These are phyloP conservation scores for Termitomyces bulborhizus DNA, from an alignment of 768 basidiomycete genomes.

Conservation along the genomic window DNA sequence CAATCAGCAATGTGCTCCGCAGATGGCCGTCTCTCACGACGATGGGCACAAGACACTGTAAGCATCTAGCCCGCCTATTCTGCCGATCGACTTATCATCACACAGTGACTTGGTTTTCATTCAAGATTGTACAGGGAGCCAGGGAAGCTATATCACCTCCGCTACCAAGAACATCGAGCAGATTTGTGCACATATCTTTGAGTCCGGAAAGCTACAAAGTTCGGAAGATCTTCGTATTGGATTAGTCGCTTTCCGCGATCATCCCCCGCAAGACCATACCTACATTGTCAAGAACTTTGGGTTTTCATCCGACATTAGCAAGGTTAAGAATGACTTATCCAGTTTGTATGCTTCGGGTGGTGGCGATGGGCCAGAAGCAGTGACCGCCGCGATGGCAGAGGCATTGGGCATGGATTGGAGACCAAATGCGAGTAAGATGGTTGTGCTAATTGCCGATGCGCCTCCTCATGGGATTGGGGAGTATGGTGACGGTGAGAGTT, in stretches of 20 bases:
- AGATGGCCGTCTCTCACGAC: constrained; percentile 19
- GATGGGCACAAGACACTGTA: constrained; percentile 69
- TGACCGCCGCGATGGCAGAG: constrained; percentile 89
- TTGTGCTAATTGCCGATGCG: constrained; percentile 94
- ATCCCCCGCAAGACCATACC: constrained; percentile 95
- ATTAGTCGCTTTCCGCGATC: constrained; percentile 91
- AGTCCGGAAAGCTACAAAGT: constrained; percentile 85
- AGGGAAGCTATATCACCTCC: constrained; percentile 86
- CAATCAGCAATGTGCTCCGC: constrained; percentile 26
- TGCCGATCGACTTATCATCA: constrained; percentile 13
- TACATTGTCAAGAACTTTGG: constrained; percentile 92
- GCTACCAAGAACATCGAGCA: constrained; percentile 95
- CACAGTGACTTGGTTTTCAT: constrained; percentile 88
- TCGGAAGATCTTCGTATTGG: constrained; percentile 89
- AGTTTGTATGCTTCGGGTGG: constrained; percentile 85
- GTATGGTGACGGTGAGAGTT: constrained; percentile 80
- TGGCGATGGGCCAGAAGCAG: constrained; percentile 94
- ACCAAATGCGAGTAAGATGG: constrained; percentile 84
- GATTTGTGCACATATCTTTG: constrained; percentile 92
- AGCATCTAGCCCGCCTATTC: constrained; percentile 22
- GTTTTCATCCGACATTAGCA: constrained; percentile 86
- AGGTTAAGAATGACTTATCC: constrained; percentile 81
- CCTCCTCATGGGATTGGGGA: constrained; percentile 98
- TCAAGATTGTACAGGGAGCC: constrained; percentile 92
- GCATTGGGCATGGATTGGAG: constrained; percentile 90